A percentile compares a stretch with the other conserved stretches of the same genome.
phyloP scores from a whole-genome alignment of 129 eudicot species.

The Sambucus nigra region DNA sequence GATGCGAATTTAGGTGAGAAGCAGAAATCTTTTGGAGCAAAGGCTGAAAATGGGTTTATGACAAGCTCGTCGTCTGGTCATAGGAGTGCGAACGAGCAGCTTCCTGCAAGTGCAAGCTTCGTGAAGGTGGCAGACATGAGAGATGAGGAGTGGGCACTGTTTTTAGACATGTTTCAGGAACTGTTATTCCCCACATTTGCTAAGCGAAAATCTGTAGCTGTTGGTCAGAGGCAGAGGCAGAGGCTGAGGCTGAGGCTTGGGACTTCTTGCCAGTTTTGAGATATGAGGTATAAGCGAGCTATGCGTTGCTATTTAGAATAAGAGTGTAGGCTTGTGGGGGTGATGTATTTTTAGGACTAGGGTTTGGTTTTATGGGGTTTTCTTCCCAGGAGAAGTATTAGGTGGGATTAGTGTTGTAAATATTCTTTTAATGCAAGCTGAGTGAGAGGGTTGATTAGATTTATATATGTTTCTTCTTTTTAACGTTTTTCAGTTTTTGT shows the following conservation, averaged over 20 bases:
- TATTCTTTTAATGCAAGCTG: slow-evolving; percentile 31
- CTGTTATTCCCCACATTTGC: slow-evolving; percentile 49
- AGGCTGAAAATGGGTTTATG: slow-evolving; percentile 31
- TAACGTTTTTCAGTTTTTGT: slow-evolving; percentile 7
- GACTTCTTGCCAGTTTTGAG: slow-evolving; percentile 98
- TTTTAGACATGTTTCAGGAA: slow-evolving; percentile 69
- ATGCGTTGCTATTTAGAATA: slow-evolving; percentile 21
- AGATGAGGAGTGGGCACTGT: slow-evolving; percentile 71
- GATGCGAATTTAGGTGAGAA: slow-evolving; percentile 43
- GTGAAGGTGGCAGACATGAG: slow-evolving; percentile 82
- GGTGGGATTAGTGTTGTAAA: slow-evolving; percentile 24
- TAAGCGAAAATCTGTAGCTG: slow-evolving; percentile 42
- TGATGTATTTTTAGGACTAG: slow-evolving; percentile 15
- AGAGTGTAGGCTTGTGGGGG: slow-evolving; percentile 28
- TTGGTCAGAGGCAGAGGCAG: slow-evolving; percentile 76
- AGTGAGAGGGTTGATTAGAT: slow-evolving; percentile 17
- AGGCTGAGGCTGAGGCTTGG: slow-evolving; percentile 60
- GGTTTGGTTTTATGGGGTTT: slow-evolving; percentile 13
- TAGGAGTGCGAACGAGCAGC: slow-evolving; percentile 86
- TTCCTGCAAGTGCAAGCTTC: slow-evolving; percentile 59
- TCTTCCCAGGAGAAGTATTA: neutral
- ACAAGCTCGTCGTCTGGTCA: slow-evolving; percentile 61
- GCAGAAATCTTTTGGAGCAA: slow-evolving; percentile 25
- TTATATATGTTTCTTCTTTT: slow-evolving; percentile 13
- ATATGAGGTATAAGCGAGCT: slow-evolving; percentile 14